These are phyloP conservation scores for Escovopsis weberi DNA, from an alignment of 2,329 filamentous ascomycete genomes.

Conservation along the genomic window DNA sequence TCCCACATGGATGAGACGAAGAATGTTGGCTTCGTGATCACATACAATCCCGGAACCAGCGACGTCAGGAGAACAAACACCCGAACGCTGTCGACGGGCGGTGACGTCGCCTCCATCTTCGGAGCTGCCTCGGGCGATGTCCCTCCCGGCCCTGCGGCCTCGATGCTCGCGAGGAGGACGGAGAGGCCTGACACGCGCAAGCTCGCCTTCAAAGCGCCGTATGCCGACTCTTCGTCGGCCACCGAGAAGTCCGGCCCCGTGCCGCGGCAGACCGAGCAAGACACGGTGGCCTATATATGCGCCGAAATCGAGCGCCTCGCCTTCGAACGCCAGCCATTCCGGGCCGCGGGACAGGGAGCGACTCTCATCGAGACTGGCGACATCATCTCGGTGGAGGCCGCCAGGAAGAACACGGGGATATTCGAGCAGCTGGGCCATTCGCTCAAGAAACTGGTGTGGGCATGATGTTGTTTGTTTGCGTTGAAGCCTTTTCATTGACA, in stretches of 20 bases:
- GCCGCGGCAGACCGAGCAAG: slow-evolving; percentile 34
- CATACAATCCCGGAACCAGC: slow-evolving; percentile 56
- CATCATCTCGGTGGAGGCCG: slow-evolving; percentile 73
- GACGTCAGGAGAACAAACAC: slow-evolving; percentile 75
- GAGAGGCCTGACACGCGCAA: slow-evolving; percentile 21
- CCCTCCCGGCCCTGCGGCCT: slow-evolving; percentile 21
- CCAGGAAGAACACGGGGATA: slow-evolving; percentile 72
- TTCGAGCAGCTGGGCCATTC: slow-evolving; percentile 79
- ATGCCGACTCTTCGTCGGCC: slow-evolving; percentile 37
- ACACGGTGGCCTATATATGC: slow-evolving; percentile 50
- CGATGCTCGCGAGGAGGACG: slow-evolving; percentile 26
- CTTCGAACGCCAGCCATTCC: slow-evolving; percentile 29
- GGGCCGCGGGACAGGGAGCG: slow-evolving; percentile 27
- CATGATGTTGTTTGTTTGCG: slow-evolving; percentile 16
- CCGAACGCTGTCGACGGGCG: slow-evolving; percentile 51
- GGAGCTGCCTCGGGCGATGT: slow-evolving; percentile 9
- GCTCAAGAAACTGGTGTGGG: slow-evolving; percentile 90
- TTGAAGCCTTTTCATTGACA: background rate
- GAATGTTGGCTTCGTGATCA: slow-evolving; percentile 74
- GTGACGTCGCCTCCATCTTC: slow-evolving; percentile 15
- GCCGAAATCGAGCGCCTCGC: slow-evolving; percentile 61
- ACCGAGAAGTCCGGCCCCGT: slow-evolving; percentile 30
- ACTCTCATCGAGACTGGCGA: slow-evolving; percentile 43
- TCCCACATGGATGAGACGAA: slow-evolving; percentile 61
- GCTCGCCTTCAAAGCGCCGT: slow-evolving; percentile 42